phyloP scores from a whole-genome alignment of 495 filamentous ascomycete species.

The Podospora didyma region DNA sequence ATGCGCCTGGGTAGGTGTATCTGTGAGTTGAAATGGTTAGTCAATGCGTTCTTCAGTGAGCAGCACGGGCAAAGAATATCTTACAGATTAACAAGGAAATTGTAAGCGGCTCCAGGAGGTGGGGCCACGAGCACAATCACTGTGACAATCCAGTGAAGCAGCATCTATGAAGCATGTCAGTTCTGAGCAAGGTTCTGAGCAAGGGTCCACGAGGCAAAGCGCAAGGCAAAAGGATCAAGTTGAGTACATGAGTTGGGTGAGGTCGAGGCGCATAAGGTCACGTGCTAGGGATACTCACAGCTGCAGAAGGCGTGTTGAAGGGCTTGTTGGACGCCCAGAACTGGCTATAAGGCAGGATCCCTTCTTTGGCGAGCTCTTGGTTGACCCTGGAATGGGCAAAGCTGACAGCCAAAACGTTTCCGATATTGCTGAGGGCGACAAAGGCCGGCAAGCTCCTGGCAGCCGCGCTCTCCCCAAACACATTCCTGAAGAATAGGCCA shows the following conservation, averaged over 20 bases:
- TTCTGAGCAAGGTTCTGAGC: too few species aligned
- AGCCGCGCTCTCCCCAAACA: constrained; percentile 38
- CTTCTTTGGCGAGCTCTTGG: constrained; percentile 65
- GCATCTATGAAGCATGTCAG: constrained; percentile 22
- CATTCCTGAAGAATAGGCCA: constrained; percentile 44
- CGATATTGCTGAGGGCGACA: constrained; percentile 60
- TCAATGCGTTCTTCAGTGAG: neutral
- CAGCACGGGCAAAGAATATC: neutral
- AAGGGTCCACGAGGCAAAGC: too few species aligned
- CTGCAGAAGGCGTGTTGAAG: constrained; percentile 37
- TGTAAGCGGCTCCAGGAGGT: constrained; percentile 42
- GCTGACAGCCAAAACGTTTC: constrained; percentile 49
- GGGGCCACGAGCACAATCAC: constrained; percentile 47
- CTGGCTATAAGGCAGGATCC: constrained; percentile 57
- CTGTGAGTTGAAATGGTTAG: constrained; percentile 14
- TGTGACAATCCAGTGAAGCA: constrained; percentile 50
- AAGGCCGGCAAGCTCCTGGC: constrained; percentile 52
- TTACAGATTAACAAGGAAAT: constrained; percentile 46
- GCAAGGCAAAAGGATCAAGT: too few species aligned
- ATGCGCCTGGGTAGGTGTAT: constrained; percentile 51
- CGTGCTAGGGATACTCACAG: too few species aligned
- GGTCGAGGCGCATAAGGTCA: too few species aligned
- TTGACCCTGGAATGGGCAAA: constrained; percentile 59
- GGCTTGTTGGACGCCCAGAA: constrained; percentile 41
- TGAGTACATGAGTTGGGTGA: too few species aligned